Conservation (phyloP, 176 grass and related monocot genomes). For the Aegilops umbellulata region DNA sequence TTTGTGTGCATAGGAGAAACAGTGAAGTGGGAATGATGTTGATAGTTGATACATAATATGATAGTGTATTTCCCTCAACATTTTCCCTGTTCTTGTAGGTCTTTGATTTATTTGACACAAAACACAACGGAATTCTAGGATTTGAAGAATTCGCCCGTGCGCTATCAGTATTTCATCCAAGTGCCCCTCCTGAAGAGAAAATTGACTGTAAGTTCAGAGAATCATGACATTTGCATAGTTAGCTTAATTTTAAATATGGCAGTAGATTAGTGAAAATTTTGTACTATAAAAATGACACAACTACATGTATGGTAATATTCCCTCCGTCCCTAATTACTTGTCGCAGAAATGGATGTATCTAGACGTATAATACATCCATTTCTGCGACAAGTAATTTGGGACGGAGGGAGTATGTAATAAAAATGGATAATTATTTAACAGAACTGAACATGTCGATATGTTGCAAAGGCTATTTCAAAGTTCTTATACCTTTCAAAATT, state of each 20-base stretch:
- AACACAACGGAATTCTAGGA: conserved; percentile 91
- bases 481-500: neutral
- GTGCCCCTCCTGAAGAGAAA: conserved; percentile 76
- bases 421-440: neutral
- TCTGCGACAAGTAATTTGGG: no score
- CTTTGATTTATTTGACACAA: conserved; percentile 98
- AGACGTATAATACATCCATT: no score
- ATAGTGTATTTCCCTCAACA: neutral
- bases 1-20: neutral
- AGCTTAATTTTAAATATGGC: neutral
- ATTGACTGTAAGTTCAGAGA: conserved; percentile 72
- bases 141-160: conserved; percentile 97
- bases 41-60: neutral
- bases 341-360: no score
- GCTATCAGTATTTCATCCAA: conserved; percentile 96
- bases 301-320: neutral
- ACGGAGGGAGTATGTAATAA: neutral
- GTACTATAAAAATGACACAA: neutral
- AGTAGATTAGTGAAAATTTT: neutral
- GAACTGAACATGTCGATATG: neutral
- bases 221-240: conserved; percentile 1
- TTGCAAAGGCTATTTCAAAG: neutral
- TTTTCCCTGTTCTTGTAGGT: conserved; percentile 50
- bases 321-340: no score
- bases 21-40: neutral